Percentiles rank a stretch among this genome's conserved stretches.
Conservation (phyloP, 768 basidiomycete genomes). For the Tricholoma furcatifolium region DNA sequence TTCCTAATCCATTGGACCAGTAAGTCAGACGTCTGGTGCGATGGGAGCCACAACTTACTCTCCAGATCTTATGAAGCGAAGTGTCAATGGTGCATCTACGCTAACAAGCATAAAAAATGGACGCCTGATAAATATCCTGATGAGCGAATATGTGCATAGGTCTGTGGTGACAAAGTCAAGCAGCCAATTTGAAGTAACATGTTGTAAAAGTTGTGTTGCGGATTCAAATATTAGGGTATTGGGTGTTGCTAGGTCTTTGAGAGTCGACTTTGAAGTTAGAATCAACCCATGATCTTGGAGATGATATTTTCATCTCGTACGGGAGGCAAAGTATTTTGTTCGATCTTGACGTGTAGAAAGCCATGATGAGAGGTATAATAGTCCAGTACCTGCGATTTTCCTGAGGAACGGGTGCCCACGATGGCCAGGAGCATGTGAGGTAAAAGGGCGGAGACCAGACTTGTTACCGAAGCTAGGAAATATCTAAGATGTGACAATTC, state of each 20-base stretch:
- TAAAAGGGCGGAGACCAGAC: no score
- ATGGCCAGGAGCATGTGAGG: conserved; percentile 64
- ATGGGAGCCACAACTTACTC: conserved; percentile 34
- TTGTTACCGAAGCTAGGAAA: neutral
- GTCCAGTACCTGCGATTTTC: conserved; percentile 57
- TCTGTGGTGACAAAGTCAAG: conserved; percentile 80
- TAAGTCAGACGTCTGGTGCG: neutral
- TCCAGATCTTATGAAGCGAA: conserved; percentile 61
- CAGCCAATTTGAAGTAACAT: conserved; percentile 82
- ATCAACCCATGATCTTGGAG: neutral
- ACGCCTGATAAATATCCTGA: conserved; percentile 74
- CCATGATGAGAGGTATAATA: conserved; percentile 59
- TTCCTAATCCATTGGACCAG: conserved; percentile 5
- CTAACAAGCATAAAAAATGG: conserved; percentile 88
- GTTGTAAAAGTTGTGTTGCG: conserved; percentile 57
- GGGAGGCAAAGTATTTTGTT: conserved; percentile 5
- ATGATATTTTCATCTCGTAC: neutral
- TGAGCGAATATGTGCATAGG: conserved; percentile 48
- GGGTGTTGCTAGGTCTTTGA: conserved; percentile 6
- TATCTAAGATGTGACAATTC: conserved; percentile 15
- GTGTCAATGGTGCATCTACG: conserved; percentile 78
- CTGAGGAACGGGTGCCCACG: conserved; percentile 60
- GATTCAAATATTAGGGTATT: conserved; percentile 40
- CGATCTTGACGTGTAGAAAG: conserved; percentile 53
- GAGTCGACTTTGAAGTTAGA: neutral